Evolutionary conservation across 2,329 filamentous ascomycete genomes (phyloP).

Genomic region (Cyclaneusma minus): DNA sequence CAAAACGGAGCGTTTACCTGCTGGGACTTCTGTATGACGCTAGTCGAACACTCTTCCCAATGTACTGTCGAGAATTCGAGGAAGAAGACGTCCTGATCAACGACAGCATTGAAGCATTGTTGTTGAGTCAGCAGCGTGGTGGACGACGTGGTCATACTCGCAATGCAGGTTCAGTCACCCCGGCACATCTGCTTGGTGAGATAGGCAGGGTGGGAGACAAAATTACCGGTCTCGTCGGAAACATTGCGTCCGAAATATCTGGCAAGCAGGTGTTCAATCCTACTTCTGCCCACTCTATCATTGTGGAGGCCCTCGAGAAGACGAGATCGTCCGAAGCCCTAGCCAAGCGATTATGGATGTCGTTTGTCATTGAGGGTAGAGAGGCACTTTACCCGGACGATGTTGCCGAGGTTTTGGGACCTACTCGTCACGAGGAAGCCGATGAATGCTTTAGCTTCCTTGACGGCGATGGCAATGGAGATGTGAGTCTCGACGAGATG

Average conservation of each 20-base stretch:
- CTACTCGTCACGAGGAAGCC: slow-evolving; percentile 57
- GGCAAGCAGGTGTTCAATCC: slow-evolving; percentile 93
- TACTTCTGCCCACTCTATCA: slow-evolving; percentile 76
- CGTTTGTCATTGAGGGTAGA: slow-evolving; percentile 80
- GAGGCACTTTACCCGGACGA: slow-evolving; percentile 70
- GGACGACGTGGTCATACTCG: slow-evolving; percentile 28
- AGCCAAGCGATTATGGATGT: slow-evolving; percentile 94
- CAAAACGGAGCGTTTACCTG: slow-evolving; percentile 72
- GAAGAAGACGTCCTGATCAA: slow-evolving; percentile 89
- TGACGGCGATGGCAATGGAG: slow-evolving; percentile 80
- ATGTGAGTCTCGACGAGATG: slow-evolving; percentile 94
- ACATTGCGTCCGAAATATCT: slow-evolving; percentile 86
- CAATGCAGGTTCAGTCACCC: slow-evolving; percentile 47
- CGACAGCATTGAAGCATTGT: slow-evolving; percentile 59
- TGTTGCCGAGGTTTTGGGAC: slow-evolving; percentile 73
- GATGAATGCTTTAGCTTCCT: slow-evolving; percentile 71
- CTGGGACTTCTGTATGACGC: slow-evolving; percentile 81
- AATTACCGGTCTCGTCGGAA: slow-evolving; percentile 82
- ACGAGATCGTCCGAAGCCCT: slow-evolving; percentile 75
- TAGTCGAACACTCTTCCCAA: slow-evolving; percentile 74
- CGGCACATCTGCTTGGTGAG: slow-evolving; percentile 59
- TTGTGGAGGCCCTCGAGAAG: slow-evolving; percentile 79
- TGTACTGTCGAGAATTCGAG: slow-evolving; percentile 78
- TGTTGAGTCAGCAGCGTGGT: slow-evolving; percentile 38
- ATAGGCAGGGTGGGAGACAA: slow-evolving; percentile 81